phyloP scores from a whole-genome alignment of 495 filamentous ascomycete species.

The Aspergillus avenaceus region DNA sequence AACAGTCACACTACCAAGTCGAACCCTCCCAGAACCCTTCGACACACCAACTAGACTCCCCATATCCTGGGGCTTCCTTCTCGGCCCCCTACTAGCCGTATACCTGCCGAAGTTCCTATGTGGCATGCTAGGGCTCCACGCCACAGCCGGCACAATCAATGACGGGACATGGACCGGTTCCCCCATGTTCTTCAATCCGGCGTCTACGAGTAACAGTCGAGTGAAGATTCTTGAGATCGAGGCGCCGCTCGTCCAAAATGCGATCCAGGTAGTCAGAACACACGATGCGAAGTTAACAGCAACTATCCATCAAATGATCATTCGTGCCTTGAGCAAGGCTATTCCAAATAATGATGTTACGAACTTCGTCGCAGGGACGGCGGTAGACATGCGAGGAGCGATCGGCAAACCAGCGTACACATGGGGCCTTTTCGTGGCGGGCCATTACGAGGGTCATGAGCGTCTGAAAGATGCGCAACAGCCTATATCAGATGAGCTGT shows the following conservation, averaged over 20 bases:
- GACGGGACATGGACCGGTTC: conserved; percentile 2
- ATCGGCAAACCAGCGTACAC: conserved; percentile 5
- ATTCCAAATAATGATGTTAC: background rate
- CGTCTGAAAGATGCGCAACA: background rate
- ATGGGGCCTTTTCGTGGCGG: conserved; percentile 14
- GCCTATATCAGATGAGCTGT: conserved; percentile 4
- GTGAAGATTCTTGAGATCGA: conserved; percentile 7
- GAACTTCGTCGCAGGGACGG: conserved; percentile 11
- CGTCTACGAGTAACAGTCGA: conserved; percentile 4
- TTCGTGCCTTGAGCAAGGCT: conserved; percentile 7
- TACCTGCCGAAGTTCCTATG: conserved; percentile 6
- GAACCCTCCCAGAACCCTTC: background rate
- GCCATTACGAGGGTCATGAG: conserved; percentile 2
- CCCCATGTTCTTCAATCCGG: conserved; percentile 3
- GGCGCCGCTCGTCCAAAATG: background rate
- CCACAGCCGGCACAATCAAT: background rate
- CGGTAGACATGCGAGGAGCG: conserved; percentile 10
- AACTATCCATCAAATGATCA: conserved; percentile 12
- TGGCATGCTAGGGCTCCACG: background rate
- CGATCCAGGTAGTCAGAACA: conserved; percentile 7
- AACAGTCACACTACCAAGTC: background rate
- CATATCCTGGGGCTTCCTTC: conserved; percentile 11
- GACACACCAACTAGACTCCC: conserved; percentile 9
- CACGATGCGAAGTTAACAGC: conserved; percentile 13
- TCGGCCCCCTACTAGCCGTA: conserved; percentile 4